Conservation (phyloP, 331 rosid species). For the Stylosanthes scabra region DNA sequence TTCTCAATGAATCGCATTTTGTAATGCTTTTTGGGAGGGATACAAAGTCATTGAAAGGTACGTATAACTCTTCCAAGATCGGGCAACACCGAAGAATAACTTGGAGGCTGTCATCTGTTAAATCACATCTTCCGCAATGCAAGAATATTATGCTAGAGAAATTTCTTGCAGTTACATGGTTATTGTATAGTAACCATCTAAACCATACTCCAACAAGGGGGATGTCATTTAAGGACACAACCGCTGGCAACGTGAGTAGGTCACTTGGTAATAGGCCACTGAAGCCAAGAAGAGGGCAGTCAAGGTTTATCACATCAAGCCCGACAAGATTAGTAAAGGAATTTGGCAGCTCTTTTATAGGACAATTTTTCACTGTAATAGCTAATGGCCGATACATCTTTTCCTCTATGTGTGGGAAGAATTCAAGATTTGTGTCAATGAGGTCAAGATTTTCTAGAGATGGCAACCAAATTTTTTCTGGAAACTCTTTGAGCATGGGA, state of each 20-base stretch:
- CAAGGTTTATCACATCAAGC: neutral
- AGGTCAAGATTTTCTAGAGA: neutral
- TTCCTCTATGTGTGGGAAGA: neutral
- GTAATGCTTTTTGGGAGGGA: neutral
- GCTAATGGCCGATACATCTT: neutral
- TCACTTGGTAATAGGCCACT: neutral
- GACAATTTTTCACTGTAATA: neutral
- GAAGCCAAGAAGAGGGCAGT: neutral
- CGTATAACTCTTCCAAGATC: accelerated
- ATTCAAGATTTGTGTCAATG: accelerated
- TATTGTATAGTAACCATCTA: too few species aligned
- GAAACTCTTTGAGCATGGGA: neutral
- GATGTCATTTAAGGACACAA: accelerated
- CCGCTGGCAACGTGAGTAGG: neutral
- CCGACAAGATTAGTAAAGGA: neutral
- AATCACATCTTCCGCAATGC: too few species aligned
- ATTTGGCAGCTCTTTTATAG: neutral
- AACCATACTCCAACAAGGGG: too few species aligned
- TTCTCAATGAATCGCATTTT: neutral
- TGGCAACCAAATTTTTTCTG: neutral
- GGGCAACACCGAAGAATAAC: neutral
- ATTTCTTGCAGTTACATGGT: too few species aligned
- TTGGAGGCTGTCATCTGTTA: neutral
- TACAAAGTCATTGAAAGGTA: neutral
- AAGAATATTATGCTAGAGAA: too few species aligned